A percentile compares a stretch with the other conserved stretches of the same genome.
Conservation (phyloP, 768 basidiomycete species). For the Xerocomus brunneocitrinus region DNA sequence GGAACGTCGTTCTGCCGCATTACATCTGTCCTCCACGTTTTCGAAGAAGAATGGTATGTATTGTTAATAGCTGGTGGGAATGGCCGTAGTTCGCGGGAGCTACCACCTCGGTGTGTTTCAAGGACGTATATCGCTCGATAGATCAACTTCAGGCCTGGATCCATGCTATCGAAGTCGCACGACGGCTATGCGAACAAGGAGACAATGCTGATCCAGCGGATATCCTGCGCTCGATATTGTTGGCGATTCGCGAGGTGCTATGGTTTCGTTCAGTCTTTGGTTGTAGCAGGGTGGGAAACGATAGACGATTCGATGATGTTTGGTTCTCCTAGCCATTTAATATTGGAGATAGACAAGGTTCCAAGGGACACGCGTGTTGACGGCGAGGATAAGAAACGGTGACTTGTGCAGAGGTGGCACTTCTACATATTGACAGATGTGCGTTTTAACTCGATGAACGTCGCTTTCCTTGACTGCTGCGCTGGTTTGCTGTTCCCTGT, state of each 20-base stretch:
- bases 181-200: background rate
- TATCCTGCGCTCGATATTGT: constrained; percentile 10
- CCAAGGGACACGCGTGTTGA: background rate
- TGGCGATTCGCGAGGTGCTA: constrained; percentile 8
- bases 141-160: constrained; percentile 59
- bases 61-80: constrained; percentile 41
- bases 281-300: constrained; percentile 37
- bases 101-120: constrained; percentile 45
- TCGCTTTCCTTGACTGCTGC: background rate
- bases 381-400: constrained; percentile 13
- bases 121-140: constrained; percentile 40
- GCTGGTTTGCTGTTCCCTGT: background rate
- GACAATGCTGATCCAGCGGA: constrained; percentile 1
- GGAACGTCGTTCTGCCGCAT: constrained; percentile 42
- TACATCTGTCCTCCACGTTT: constrained; percentile 34
- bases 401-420: constrained; percentile 2
- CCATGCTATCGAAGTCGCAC: constrained; percentile 20
- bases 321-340: constrained; percentile 22
- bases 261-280: constrained; percentile 17
- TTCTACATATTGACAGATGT: background rate
- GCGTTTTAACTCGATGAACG: background rate
- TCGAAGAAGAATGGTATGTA: constrained; percentile 45
- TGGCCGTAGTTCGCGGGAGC: background rate
- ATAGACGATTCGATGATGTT: constrained; percentile 30
- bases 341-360: constrained; percentile 13